Base-by-base conservation (phyloP, 1,139 yeast species). In the Sugiyamaella japonica region DNA sequence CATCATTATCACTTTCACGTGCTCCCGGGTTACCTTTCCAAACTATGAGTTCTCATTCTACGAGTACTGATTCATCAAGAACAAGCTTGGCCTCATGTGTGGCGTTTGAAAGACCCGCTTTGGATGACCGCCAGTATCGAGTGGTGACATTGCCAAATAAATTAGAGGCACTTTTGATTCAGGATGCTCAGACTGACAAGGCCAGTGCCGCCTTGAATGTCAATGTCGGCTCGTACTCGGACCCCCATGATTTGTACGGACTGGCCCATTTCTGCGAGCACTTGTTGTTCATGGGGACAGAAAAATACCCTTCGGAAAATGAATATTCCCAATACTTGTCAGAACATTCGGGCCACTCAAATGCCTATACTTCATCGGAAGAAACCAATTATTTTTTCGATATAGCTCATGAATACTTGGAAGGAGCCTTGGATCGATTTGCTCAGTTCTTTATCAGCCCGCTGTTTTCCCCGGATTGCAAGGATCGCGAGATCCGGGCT, bases 231-330 rank as follows among this genome's bases (percentile, higher is more conserved):
- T 80, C 97, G 3, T 88, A 86, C 68, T 81, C 87, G 50, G 98
- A 93, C 66, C 89, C 88, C 15, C 76, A 79, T 50, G 75, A 78
- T 29, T 70, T 89, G 31, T 86, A 91, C 1, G 99, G 99, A 1
- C 75, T 93, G 59, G 99, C 99, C 2, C 99, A 93, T 72, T 93
- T 93, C 70, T 90, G 97, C 72, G 99, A 93, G 73, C 99, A 93
- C 72, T 76, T 93, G 62, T 76, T 93, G 58, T 93, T 93, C 70
- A 89, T 93, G 97, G 99, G 99, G n/a, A 91, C 98, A 3, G 77
- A 81, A 62, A 91, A 90, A 71, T 93, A 86, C 66, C 99, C 99
- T 0, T 77, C 80, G 57, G 99, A 93, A 70, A 90, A 89, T 69
- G 98, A 89, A 63, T 93, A 93, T 70, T 78, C 85, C 46, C 81